phyloP scores from a whole-genome alignment of 139 green algal species.

The Haematococcus lacustris region DNA sequence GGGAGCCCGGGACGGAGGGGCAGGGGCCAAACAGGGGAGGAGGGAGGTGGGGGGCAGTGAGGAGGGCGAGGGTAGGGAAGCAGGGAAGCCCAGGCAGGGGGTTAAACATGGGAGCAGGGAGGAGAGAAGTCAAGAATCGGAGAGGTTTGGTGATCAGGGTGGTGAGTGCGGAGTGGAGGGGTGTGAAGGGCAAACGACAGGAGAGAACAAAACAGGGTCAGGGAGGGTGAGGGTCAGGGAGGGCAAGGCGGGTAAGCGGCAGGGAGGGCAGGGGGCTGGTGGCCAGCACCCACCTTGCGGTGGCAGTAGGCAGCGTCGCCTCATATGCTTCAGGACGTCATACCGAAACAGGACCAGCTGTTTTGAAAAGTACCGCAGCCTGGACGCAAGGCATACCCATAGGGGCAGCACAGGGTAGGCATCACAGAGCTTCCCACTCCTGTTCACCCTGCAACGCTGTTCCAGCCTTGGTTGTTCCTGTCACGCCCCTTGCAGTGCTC shows the following conservation, averaged over 20 bases:
- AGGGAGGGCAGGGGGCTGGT: neutral
- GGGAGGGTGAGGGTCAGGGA: neutral
- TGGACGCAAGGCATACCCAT: conserved; percentile 1
- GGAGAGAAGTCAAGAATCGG: neutral
- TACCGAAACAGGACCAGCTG: conserved; percentile 57
- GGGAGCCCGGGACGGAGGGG: neutral
- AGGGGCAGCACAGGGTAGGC: neutral
- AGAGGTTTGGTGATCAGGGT: neutral
- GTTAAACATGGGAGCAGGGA: neutral
- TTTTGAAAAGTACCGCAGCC: conserved; percentile 33
- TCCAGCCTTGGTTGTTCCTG: too few relatives aligned
- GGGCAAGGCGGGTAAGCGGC: neutral
- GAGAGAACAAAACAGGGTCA: neutral
- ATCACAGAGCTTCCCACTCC: neutral
- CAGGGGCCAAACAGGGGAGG: neutral
- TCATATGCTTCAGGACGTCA: conserved; percentile 44
- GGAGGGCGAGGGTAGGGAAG: neutral
- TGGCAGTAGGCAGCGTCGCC: conserved; percentile 39
- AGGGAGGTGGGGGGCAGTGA: neutral
- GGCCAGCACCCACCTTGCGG: conserved; percentile 4
- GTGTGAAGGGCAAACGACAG: neutral
- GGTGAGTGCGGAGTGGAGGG: neutral
- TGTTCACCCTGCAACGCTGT: too few relatives aligned
- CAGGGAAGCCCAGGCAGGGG: neutral
- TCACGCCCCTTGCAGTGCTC: too few relatives aligned